phyloP scores from a whole-genome alignment of 1,284 basidiomycete species.

The Tetrapyrgos nigripes region DNA sequence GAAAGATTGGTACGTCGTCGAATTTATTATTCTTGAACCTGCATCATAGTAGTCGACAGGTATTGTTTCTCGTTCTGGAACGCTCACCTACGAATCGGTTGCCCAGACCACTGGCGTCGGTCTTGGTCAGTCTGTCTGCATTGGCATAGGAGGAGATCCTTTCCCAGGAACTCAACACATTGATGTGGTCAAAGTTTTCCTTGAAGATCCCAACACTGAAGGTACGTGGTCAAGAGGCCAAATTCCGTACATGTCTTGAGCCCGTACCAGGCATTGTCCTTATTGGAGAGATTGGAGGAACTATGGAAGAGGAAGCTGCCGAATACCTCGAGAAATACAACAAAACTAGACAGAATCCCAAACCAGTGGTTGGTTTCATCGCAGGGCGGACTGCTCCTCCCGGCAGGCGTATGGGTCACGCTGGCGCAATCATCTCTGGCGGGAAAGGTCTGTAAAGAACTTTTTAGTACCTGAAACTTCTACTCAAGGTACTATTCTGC shows the following conservation, averaged over 20 bases:
- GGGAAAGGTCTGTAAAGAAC: constrained; percentile 78
- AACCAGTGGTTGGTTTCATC: constrained; percentile 98
- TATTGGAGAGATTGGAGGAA: constrained; percentile 99
- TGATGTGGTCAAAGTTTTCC: constrained; percentile 96
- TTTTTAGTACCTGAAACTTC: not conserved
- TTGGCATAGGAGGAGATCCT: constrained; percentile 99
- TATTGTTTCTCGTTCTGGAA: constrained; percentile 97
- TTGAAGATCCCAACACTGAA: constrained; percentile 92
- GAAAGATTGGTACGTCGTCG: constrained; percentile 81
- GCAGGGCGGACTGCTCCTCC: constrained; percentile 98
- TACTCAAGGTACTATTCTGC: constrained; percentile 12
- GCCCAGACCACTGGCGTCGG: constrained; percentile 95
- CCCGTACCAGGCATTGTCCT: constrained; percentile 82
- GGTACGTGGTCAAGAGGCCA: constrained; percentile 52
- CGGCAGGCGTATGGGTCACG: constrained; percentile 98
- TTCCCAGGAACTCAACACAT: constrained; percentile 98
- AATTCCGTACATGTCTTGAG: not conserved
- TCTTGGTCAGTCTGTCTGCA: constrained; percentile 95
- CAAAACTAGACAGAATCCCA: constrained; percentile 86
- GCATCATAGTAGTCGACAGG: constrained; percentile 51
- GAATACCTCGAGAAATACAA: constrained; percentile 96
- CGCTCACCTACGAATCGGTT: constrained; percentile 92
- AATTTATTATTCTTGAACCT: constrained; percentile 2
- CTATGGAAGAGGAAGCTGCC: constrained; percentile 99
- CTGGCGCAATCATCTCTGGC: constrained; percentile 97